Evolutionary conservation across 345 rosid genomes (phyloP), one percentile per base, ranked within the genome.

Genomic region (Salix brachista): DNA sequence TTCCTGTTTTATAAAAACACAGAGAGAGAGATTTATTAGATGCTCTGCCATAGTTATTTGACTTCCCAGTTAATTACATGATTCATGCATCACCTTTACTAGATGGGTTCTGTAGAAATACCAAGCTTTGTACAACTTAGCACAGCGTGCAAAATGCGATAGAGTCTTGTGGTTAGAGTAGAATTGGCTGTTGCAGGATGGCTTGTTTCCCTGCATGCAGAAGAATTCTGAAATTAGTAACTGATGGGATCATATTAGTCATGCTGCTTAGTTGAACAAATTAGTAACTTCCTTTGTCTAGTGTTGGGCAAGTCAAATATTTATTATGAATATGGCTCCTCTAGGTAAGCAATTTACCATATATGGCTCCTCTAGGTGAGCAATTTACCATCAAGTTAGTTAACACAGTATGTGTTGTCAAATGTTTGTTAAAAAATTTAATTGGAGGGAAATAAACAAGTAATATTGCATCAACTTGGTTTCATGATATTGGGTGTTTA

Each of bases 51-150:
- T 65, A 67, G 56, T 19, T 28, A n/a, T 60, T 7, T 34, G 68
- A 34, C 25, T 39, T 58, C 32, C 58, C 44, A 32, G 17, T 48
- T 18, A 44, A 23, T n/a, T 42, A 19, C 48, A 50, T 18, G 28
- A 50, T 52, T 65, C 5, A 69, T 25, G 32, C 69, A 41, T 70
- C 67, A 90, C 94, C 94, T 91, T 88, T 42, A 86, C 83, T 41
- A 91, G 90, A 70, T 88, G 84, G 69, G 84, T 69, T 77, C 92
- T 83, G 76, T 88, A 89, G 83, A 88, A 91, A 75, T 89, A 89
- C 95, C 95, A 91, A 44, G 91, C 92, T 70, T 69, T 85, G 72
- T 89, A 89, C 67, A 91, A 78, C 77, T 91, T 89, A 48, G 92
- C 92, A 75, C 89, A 88, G 19, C 87, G 86, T 52, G 89, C 91